A percentile compares a stretch with the other conserved stretches of the same genome.
Evolutionary conservation across 768 basidiomycete species (phyloP).

Genomic region (Termitomyces sp.): DNA sequence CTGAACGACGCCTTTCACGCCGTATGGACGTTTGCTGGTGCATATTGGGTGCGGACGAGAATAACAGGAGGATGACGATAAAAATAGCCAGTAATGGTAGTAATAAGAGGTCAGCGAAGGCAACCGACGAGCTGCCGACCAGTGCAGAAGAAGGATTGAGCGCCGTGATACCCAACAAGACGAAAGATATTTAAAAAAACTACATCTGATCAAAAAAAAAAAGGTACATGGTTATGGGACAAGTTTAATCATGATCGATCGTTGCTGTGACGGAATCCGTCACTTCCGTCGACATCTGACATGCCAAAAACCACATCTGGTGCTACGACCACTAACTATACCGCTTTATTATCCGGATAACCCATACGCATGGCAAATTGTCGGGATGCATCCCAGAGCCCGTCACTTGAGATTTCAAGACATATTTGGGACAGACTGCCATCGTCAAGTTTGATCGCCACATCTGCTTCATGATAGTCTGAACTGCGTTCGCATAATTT

Average conservation of each 20-base stretch:
- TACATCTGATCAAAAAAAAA: background rate
- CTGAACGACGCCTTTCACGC: slow-evolving; percentile 6
- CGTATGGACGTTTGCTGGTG: background rate
- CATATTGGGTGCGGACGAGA: slow-evolving; percentile 4
- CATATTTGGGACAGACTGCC: slow-evolving; percentile 40
- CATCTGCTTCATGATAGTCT: slow-evolving; percentile 24
- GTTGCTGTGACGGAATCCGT: background rate
- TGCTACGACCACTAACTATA: background rate
- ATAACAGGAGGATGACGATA: background rate
- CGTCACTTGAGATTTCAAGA: slow-evolving; percentile 15
- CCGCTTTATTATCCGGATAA: background rate
- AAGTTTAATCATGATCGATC: background rate
- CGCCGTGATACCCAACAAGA: background rate
- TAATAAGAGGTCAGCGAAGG: background rate
- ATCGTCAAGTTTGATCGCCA: slow-evolving; percentile 31
- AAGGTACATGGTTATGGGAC: no score
- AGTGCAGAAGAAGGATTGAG: background rate
- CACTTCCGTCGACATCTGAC: no score
- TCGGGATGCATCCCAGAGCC: slow-evolving; percentile 7
- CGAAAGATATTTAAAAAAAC: slow-evolving; percentile 3
- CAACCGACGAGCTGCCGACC: background rate
- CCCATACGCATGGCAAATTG: slow-evolving; percentile 14
- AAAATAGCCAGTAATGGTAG: background rate
- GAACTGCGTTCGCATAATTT: slow-evolving; percentile 31
- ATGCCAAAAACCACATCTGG: no score